Conservation (phyloP, 2,329 filamentous ascomycete species). For the Ascochyta viciae-villosae region DNA sequence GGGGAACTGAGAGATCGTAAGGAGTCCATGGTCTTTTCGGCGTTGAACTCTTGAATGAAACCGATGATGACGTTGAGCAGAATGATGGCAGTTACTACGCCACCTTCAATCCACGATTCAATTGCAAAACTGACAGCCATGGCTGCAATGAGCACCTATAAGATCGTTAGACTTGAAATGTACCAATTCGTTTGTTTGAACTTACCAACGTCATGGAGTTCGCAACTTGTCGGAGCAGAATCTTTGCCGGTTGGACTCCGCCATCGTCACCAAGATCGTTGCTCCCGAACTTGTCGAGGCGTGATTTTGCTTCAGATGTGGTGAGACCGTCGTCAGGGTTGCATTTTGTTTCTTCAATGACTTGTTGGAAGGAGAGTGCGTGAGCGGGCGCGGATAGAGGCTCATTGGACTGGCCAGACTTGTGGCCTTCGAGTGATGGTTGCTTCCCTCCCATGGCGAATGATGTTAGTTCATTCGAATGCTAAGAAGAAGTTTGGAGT, state of each 20-base stretch:
- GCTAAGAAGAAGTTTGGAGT: constrained; percentile 32
- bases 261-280: constrained; percentile 77
- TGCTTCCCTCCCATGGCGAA: constrained; percentile 49
- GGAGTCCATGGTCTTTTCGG: constrained; percentile 58
- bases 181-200: background rate
- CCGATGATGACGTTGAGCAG: constrained; percentile 54
- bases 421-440: constrained; percentile 47
- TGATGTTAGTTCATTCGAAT: constrained; percentile 24
- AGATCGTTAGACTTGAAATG: constrained; percentile 3
- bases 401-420: constrained; percentile 57
- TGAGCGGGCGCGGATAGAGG: constrained; percentile 69
- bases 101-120: constrained; percentile 56
- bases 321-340: constrained; percentile 72
- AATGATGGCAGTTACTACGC: constrained; percentile 56
- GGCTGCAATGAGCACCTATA: constrained; percentile 53
- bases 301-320: constrained; percentile 61
- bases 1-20: constrained; percentile 54
- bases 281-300: constrained; percentile 60
- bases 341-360: constrained; percentile 65
- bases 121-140: constrained; percentile 57
- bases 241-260: constrained; percentile 75
- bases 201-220: constrained; percentile 79
- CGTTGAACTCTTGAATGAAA: constrained; percentile 56
- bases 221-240: constrained; percentile 74
- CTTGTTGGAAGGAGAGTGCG: constrained; percentile 61